phyloP scores from a whole-genome alignment of 495 filamentous ascomycete species.

The Penicillium fimorum region DNA sequence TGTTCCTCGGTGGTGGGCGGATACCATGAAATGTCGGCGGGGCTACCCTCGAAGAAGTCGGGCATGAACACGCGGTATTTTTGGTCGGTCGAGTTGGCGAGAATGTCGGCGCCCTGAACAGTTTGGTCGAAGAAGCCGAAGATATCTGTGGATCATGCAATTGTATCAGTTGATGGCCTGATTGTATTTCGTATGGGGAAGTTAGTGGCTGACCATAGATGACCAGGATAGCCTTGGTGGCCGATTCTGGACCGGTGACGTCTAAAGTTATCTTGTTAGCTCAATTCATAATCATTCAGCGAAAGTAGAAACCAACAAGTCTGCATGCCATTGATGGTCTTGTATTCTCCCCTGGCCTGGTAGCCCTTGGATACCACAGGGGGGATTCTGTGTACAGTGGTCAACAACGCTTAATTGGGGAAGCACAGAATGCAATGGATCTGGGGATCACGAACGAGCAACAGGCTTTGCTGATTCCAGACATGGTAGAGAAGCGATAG shows the following conservation, averaged over 20 bases:
- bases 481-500: slow-evolving; percentile 37
- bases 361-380: slow-evolving; percentile 58
- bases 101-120: slow-evolving; percentile 57
- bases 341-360: slow-evolving; percentile 59
- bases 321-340: slow-evolving; percentile 59
- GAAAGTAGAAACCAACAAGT: slow-evolving; percentile 47
- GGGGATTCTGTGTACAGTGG: slow-evolving; percentile 37
- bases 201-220: slow-evolving; percentile 42
- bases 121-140: slow-evolving; percentile 58
- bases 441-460: slow-evolving; percentile 39
- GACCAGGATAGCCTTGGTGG: slow-evolving; percentile 53
- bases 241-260: slow-evolving; percentile 50
- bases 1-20: slow-evolving; percentile 82
- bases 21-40: slow-evolving; percentile 53
- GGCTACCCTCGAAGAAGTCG: slow-evolving; percentile 56
- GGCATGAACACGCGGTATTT: slow-evolving; percentile 58
- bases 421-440: neutral
- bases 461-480: slow-evolving; percentile 49
- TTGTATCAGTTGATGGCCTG: neutral
- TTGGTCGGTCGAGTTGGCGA: slow-evolving; percentile 45
- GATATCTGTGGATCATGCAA: slow-evolving; percentile 38
- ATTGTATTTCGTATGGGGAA: neutral
- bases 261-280: slow-evolving; percentile 34
- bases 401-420: slow-evolving; percentile 1
- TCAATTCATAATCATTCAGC: neutral